Percentiles rank a stretch among this genome's conserved stretches.
Evolutionary conservation across 441 rosid genomes (phyloP).

Genomic region (Croton setiger): DNA sequence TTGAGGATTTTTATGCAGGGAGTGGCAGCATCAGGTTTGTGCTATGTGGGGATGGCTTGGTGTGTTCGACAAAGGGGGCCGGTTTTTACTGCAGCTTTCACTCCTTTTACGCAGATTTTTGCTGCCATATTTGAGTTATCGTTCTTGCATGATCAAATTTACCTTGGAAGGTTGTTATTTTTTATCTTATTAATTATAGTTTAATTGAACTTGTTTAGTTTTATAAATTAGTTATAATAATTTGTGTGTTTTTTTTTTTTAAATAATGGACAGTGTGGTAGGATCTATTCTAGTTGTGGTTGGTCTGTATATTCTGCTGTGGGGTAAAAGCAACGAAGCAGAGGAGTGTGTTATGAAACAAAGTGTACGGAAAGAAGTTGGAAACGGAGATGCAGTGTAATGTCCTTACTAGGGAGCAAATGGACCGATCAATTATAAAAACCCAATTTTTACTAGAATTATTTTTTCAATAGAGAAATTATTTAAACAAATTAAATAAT

Average conservation of each 20-base stretch:
- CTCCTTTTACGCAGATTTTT: slow-evolving; percentile 59
- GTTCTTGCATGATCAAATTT: slow-evolving; percentile 50
- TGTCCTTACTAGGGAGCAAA: too few species aligned
- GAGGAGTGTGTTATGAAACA: slow-evolving; percentile 30
- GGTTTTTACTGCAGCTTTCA: slow-evolving; percentile 63
- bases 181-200: background rate
- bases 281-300: slow-evolving; percentile 55
- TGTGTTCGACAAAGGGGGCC: slow-evolving; percentile 67
- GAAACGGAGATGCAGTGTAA: too few species aligned
- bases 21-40: slow-evolving; percentile 53
- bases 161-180: slow-evolving; percentile 49
- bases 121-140: slow-evolving; percentile 53
- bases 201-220: background rate
- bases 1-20: slow-evolving; percentile 35
- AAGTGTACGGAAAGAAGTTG: slow-evolving; percentile 13
- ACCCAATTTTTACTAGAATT: too few species aligned
- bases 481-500: too few species aligned
- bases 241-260: background rate
- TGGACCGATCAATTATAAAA: too few species aligned
- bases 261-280: slow-evolving; percentile 37
- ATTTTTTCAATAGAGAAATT: too few species aligned
- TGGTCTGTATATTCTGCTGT: slow-evolving; percentile 64
- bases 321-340: slow-evolving; percentile 50
- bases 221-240: background rate
- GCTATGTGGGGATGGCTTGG: slow-evolving; percentile 69